Evolutionary conservation across 768 basidiomycete genomes (phyloP).

Genomic region (Serendipita sp.): DNA sequence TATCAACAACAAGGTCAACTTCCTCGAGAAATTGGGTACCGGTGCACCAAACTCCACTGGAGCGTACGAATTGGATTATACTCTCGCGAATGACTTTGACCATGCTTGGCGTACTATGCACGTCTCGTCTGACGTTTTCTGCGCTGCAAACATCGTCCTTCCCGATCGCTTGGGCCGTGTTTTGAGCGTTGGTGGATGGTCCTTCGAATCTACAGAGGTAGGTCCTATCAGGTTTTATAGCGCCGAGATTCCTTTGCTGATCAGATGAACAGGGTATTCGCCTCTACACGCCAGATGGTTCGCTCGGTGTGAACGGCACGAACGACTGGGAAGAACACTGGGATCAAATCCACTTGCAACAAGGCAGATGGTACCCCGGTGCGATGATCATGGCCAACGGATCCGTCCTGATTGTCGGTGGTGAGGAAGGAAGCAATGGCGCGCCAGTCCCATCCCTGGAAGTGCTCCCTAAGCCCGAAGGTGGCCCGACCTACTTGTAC

Average conservation of each 20-base stretch:
- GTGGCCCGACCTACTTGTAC: conserved; percentile 4
- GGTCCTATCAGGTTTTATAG: background rate
- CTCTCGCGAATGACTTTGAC: conserved; percentile 28
- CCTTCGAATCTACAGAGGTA: conserved; percentile 24
- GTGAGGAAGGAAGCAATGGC: conserved; percentile 57
- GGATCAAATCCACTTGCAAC: conserved; percentile 43
- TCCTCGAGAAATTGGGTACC: conserved; percentile 63
- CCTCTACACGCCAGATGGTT: conserved; percentile 56
- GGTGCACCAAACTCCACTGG: conserved; percentile 52
- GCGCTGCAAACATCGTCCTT: conserved; percentile 54
- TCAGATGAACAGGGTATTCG: conserved; percentile 57
- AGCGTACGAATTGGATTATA: conserved; percentile 62
- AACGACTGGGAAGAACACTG: conserved; percentile 70
- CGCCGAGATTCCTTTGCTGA: conserved; percentile 40
- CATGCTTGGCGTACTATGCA: conserved; percentile 64
- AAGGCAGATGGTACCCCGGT: conserved; percentile 53
- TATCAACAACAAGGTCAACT: conserved; percentile 66
- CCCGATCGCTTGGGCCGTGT: conserved; percentile 58
- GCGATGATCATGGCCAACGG: conserved; percentile 60
- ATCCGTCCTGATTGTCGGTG: conserved; percentile 56
- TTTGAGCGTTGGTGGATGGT: conserved; percentile 27
- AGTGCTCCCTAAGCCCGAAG: conserved; percentile 19
- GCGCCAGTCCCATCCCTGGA: conserved; percentile 53
- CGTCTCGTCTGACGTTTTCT: conserved; percentile 64
- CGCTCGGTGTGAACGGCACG: conserved; percentile 50